phyloP scores from a whole-genome alignment of 352 stramenopile species.

The Phytopythium delawarense region DNA sequence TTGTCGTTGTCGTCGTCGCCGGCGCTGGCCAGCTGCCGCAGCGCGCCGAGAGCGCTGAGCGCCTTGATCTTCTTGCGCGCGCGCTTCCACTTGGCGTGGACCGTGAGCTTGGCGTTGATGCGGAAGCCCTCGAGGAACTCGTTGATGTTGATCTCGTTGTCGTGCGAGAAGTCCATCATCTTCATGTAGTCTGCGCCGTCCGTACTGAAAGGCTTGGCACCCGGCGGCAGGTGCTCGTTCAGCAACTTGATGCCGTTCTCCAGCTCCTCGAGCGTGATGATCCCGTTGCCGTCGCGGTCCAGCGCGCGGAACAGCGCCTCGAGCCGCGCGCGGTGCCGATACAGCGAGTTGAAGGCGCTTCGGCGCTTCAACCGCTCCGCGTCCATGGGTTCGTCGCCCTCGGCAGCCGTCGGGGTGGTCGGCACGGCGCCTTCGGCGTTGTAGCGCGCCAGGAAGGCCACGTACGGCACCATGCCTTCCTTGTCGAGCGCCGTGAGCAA shows the following conservation, averaged over 20 bases:
- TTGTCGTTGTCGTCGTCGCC: constrained; percentile 11
- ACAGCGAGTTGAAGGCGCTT: constrained; percentile 77
- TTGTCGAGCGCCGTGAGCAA: constrained; percentile 68
- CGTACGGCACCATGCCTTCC: constrained; percentile 66
- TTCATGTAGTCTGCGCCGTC: constrained; percentile 76
- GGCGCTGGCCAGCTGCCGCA: constrained; percentile 26
- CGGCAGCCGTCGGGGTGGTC: constrained; percentile 12
- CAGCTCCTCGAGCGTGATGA: constrained; percentile 78
- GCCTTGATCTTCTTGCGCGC: constrained; percentile 85
- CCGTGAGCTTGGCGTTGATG: constrained; percentile 82
- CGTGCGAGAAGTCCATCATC: constrained; percentile 84
- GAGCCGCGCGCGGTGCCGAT: constrained; percentile 73
- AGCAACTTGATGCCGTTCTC: constrained; percentile 77
- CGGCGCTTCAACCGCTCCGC: constrained; percentile 48
- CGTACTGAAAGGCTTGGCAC: constrained; percentile 63
- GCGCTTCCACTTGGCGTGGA: constrained; percentile 85
- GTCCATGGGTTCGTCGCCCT: constrained; percentile 19
- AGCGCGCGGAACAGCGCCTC: constrained; percentile 82
- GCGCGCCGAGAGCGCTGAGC: constrained; percentile 68
- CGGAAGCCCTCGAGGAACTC: constrained; percentile 89
- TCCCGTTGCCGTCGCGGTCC: constrained; percentile 79
- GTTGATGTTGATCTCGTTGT: constrained; percentile 89
- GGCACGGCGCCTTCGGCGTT: constrained; percentile 45
- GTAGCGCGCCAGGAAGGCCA: constrained; percentile 74
- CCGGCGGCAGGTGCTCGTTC: constrained; percentile 69